Evolutionary conservation across 192 early-diverging fungal genomes (phyloP), one percentile per base, ranked within the genome.

Genomic region (Backusella psychrophila): DNA sequence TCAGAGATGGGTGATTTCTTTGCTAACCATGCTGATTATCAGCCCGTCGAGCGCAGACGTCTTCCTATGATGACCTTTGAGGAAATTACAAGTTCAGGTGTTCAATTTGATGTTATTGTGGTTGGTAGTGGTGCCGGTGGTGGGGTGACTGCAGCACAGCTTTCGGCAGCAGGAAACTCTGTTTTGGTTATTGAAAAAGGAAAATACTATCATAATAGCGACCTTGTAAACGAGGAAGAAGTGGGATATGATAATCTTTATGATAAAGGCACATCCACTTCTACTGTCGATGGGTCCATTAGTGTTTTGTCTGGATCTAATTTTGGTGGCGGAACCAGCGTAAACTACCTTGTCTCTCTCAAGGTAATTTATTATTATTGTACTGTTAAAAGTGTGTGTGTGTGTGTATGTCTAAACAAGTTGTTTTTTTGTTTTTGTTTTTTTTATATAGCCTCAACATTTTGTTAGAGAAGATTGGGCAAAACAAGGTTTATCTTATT

Each of bases 171-270:
- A n/a, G 93, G 92, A 1, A 78, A 89, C 70, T 80, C 77, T 17
- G 92, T 94, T 6, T 36, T 94, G 6, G 88, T 94, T 15, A 73
- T 93, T 39, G 93, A 94, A 81, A 94, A 93, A 80, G 91, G 88
- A n/a, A 78, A 84, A 21, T 90, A 91, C 78, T 80, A 81, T 35
- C 83, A 85, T 44, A 86, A 84, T 31, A 75, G 73, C 23, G 90
- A 92, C 8, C 65, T 92, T 9, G 75, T 77, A 4, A 80, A 85
- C 26, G 81, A 80, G 36, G 90, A 91, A 74, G 14, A 79, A 5
- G 79, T 87, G 35, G 87, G 80, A 12, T 77, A 88, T 38, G 38
- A 75, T 23, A 26, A 31, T 6, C 69, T 91, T 38, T 90, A 87
- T 69, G 91, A 93, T 71, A 66, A 72, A 31, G 75, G 81, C 6